Conservation (phyloP, 441 rosid species). For the Sinapis alba region DNA sequence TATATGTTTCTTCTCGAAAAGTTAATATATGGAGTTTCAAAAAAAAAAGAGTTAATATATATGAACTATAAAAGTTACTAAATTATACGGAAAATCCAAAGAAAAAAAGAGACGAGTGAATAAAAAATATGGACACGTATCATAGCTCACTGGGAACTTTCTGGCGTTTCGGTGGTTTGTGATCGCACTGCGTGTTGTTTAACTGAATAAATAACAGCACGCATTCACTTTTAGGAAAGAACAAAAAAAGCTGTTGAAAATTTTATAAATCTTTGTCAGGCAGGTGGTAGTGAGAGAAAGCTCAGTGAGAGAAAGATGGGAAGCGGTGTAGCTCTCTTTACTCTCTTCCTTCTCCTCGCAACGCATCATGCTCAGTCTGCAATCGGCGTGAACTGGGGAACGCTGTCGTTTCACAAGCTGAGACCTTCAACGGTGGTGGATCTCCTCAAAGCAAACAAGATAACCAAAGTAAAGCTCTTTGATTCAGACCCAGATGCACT, state of each 20-base stretch:
- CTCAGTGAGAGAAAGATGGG: conserved; percentile 10
- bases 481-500: conserved; percentile 73
- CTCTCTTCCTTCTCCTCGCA: conserved; percentile 29
- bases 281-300: not conserved
- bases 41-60: too few relatives aligned
- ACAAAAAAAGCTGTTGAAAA: not conserved
- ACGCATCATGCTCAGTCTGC: conserved; percentile 53
- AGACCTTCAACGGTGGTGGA: conserved; percentile 89
- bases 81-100: too few relatives aligned
- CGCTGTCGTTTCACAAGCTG: conserved; percentile 67
- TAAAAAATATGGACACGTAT: too few relatives aligned
- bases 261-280: not conserved
- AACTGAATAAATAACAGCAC: not conserved
- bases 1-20: too few relatives aligned
- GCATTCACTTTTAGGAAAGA: not conserved
- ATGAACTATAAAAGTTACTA: too few relatives aligned
- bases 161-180: not conserved
- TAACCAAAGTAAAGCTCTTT: conserved; percentile 82
- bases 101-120: too few relatives aligned
- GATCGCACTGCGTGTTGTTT: not conserved
- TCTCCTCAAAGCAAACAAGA: conserved; percentile 77
- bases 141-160: not conserved
- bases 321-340: conserved; percentile 29
- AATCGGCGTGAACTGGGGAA: conserved; percentile 95
- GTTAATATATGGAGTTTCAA: too few relatives aligned